Conservation (phyloP, 2,329 filamentous ascomycete genomes). For the Uncinocarpus reesii region DNA sequence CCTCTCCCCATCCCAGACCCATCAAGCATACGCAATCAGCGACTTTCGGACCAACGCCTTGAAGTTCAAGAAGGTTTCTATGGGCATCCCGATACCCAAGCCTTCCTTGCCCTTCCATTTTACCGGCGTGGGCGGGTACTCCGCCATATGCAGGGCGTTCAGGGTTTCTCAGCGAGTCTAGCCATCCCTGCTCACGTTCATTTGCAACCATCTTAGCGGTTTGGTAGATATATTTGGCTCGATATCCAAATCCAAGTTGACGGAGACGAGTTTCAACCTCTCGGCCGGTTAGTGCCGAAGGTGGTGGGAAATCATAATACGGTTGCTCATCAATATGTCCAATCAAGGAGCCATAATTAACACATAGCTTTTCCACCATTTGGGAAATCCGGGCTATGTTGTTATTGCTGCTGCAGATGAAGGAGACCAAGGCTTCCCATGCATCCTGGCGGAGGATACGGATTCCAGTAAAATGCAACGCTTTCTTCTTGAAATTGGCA, state of each 20-base stretch:
- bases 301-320: slow-evolving; percentile 80
- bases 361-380: slow-evolving; percentile 89
- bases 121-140: slow-evolving; percentile 35
- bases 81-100: slow-evolving; percentile 71
- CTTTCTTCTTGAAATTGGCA: slow-evolving; percentile 77
- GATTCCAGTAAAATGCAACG: slow-evolving; percentile 78
- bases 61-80: slow-evolving; percentile 62
- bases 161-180: slow-evolving; percentile 67
- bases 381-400: slow-evolving; percentile 91
- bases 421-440: slow-evolving; percentile 87
- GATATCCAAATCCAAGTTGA: slow-evolving; percentile 82
- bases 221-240: slow-evolving; percentile 81
- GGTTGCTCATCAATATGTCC: slow-evolving; percentile 57
- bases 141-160: slow-evolving; percentile 53
- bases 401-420: slow-evolving; percentile 99
- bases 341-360: slow-evolving; percentile 70
- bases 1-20: slow-evolving; percentile 90
- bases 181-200: slow-evolving; percentile 61
- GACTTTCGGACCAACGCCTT: slow-evolving; percentile 92
- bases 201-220: slow-evolving; percentile 66
- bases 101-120: slow-evolving; percentile 43
- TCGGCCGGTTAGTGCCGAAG: slow-evolving; percentile 58
- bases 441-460: slow-evolving; percentile 88
- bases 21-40: slow-evolving; percentile 94
- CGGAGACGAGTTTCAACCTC: slow-evolving; percentile 73